Conservation (phyloP, 2,329 filamentous ascomycete genomes). For the Alternaria novae-zelandiae region DNA sequence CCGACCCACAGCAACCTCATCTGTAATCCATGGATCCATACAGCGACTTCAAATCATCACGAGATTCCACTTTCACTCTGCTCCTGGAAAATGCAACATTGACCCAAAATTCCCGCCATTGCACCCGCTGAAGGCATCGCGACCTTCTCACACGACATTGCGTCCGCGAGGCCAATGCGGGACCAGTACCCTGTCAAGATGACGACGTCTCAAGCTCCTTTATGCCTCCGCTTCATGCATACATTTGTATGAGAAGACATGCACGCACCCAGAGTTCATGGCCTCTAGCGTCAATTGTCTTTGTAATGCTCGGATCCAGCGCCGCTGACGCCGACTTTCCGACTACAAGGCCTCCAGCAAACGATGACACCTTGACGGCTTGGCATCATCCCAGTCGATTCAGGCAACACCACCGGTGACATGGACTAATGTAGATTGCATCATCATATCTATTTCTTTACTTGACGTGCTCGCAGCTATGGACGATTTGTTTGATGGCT, state of each 20-base stretch:
- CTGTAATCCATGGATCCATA: background rate
- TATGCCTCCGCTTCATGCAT: background rate
- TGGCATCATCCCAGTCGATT: background rate
- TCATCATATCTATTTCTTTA: background rate
- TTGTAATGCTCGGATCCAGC: constrained; percentile 5
- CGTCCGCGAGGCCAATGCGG: background rate
- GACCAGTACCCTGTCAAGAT: background rate
- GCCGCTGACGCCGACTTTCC: constrained; percentile 8
- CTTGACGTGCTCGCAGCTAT: background rate
- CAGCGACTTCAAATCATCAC: background rate
- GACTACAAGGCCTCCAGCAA: constrained; percentile 5
- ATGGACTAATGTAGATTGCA: background rate
- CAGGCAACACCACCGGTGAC: background rate
- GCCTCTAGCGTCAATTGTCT: background rate
- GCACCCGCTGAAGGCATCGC: background rate
- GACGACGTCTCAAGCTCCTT: background rate
- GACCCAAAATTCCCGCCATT: background rate
- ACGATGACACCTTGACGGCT: constrained; percentile 3
- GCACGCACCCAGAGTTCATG: background rate
- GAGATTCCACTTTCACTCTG: background rate
- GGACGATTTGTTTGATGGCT: constrained; percentile 28
- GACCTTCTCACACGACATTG: background rate
- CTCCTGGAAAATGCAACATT: background rate
- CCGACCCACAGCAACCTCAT: constrained; percentile 2
- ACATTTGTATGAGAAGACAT: background rate